phyloP scores from a whole-genome alignment of 148 eudicot species.

The Camellia sinensis region DNA sequence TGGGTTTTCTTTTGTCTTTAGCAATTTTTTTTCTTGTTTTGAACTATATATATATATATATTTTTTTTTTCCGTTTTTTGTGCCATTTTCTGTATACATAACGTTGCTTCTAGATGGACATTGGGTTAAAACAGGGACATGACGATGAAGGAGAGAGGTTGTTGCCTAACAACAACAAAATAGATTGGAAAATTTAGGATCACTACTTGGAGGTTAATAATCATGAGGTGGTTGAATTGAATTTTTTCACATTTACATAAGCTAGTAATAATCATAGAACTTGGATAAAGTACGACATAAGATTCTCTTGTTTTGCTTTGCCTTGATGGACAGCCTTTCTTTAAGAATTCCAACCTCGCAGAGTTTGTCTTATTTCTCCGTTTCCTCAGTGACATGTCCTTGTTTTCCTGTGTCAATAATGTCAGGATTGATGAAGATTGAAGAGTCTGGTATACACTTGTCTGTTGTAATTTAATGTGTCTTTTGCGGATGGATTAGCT shows the following conservation, averaged over 20 bases:
- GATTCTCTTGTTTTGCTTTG: neutral
- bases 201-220: too few species aligned
- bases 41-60: too few species aligned
- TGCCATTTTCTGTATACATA: too few species aligned
- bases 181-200: neutral
- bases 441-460: neutral
- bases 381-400: neutral
- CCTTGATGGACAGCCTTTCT: neutral
- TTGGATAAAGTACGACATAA: neutral
- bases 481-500: too few species aligned
- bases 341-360: neutral
- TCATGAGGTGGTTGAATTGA: neutral
- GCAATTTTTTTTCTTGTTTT: too few species aligned
- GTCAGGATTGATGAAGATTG: neutral
- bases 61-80: too few species aligned
- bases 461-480: neutral
- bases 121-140: neutral
- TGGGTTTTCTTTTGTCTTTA: too few species aligned
- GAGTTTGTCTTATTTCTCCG: neutral
- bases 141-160: neutral
- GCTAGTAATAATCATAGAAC: neutral
- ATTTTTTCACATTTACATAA: neutral
- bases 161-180: neutral
- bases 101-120: too few species aligned
- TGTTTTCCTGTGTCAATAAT: neutral